Evolutionary conservation across 2,329 filamentous ascomycete species (phyloP), one percentile per base, ranked within the genome.

Genomic region (Pyrenochaeta sp.): DNA sequence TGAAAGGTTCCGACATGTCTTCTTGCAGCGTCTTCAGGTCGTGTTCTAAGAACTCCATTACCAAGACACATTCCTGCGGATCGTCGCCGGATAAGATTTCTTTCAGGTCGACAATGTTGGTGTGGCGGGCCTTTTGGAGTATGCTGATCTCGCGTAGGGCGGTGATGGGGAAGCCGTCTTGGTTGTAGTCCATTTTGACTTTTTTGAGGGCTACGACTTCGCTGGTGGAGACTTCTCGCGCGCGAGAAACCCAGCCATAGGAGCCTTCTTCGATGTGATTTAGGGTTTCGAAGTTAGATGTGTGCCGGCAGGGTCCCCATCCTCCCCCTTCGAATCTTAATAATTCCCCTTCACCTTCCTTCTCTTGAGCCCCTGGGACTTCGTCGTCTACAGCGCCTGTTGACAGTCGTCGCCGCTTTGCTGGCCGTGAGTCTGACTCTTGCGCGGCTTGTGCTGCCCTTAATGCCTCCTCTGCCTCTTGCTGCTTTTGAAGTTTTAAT

Each of bases 211-310:
- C 95, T 22, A 98, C 93, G 6, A 99, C 85, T 56, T 90, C 86
- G 34, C 91, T 91, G 0, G 91, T 94, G 3, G 83, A 80, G 32
- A 85, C 82, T 69, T 96, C 90, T 61, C 85, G 89, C 12, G 93
- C 95, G 56, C 95, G 86, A 53, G 93, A 93, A 4, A 99, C 95
- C 86, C 90, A 94, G 45, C 95, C 95, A 78, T 99, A 99, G 8
- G 93, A 93, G 36, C 95, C 95, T 81, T 99, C 95, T 78, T 98
- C 95, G 71, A 99, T 99, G 75, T 95, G 91, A 77, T 99, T 99
- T 56, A 99, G 83, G 67, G 91, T 91, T 71, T 97, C 91, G 79
- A 93, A 99, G 72, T 92, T 90, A 72, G 94, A 90, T 27, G 96
- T 90, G 74, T 91, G 91, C 59, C 91, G 85, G 72, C 90, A 91